phyloP scores from a whole-genome alignment of 805 yeast genomes.

The Jamesozyma jinghongensis region DNA sequence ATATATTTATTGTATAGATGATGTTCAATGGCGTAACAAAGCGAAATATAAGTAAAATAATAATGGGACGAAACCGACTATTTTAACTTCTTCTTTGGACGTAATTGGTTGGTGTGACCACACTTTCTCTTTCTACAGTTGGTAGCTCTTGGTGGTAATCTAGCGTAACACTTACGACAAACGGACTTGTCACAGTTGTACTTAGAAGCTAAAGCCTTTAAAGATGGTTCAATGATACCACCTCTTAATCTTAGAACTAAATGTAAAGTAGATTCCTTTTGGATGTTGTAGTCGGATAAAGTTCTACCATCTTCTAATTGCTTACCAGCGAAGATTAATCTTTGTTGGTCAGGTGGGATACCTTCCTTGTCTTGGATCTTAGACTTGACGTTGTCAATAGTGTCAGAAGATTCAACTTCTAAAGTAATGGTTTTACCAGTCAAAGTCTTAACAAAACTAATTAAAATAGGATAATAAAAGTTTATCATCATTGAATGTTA shows the following conservation, averaged over 20 bases:
- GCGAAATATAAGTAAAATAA: slow-evolving; percentile 30
- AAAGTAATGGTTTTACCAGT: slow-evolving; percentile 97
- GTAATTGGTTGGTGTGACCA: slow-evolving; percentile 98
- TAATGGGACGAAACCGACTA: slow-evolving; percentile 28
- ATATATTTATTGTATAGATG: neutral
- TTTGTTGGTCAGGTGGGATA: slow-evolving; percentile 63
- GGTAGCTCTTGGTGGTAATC: slow-evolving; percentile 99
- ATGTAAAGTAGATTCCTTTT: slow-evolving; percentile 61
- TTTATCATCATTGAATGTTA: neutral
- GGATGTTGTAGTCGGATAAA: slow-evolving; percentile 60
- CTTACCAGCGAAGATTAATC: slow-evolving; percentile 63
- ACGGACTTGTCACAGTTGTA: slow-evolving; percentile 97
- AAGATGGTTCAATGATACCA: slow-evolving; percentile 91
- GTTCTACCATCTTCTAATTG: slow-evolving; percentile 68
- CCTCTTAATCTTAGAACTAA: slow-evolving; percentile 69
- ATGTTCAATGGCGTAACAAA: neutral
- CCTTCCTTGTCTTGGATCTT: slow-evolving; percentile 65
- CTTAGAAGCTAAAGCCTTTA: slow-evolving; percentile 94
- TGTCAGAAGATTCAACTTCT: slow-evolving; percentile 95
- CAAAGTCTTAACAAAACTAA: slow-evolving; percentile 88
- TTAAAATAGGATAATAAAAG: neutral
- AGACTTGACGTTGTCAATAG: slow-evolving; percentile 96
- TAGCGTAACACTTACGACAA: slow-evolving; percentile 98
- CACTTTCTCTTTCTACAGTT: slow-evolving; percentile 99
- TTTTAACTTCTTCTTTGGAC: slow-evolving; percentile 98